Percentiles rank a stretch among this genome's conserved stretches.
These are phyloP conservation scores for Penicillium cataractarum DNA, from an alignment of 495 filamentous ascomycete species.

Conservation along the genomic window DNA sequence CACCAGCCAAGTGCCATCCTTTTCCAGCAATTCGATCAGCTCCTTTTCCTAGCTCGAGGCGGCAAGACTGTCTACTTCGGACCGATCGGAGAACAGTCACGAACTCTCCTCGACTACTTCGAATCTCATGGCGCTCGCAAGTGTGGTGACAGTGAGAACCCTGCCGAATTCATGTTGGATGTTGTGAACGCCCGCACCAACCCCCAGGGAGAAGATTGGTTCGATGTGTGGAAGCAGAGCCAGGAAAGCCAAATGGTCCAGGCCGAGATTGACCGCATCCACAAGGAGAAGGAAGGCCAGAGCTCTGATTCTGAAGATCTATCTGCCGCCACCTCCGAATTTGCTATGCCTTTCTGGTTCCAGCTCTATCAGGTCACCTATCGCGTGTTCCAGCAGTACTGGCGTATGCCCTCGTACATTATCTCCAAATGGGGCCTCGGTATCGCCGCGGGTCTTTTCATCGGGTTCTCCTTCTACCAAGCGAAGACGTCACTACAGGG, in stretches of 20 bases:
- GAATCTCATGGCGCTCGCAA: conserved; percentile 68
- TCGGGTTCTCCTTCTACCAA: conserved; percentile 60
- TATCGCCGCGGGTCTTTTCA: conserved; percentile 58
- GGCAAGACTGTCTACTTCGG: conserved; percentile 79
- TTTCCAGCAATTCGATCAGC: conserved; percentile 88
- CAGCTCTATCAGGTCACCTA: conserved; percentile 52
- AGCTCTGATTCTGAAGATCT: conserved; percentile 31
- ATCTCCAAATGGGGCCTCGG: conserved; percentile 38
- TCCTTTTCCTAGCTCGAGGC: conserved; percentile 78
- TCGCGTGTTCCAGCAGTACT: conserved; percentile 55
- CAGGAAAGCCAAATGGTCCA: conserved; percentile 67
- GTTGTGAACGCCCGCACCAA: conserved; percentile 54
- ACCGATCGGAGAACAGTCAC: conserved; percentile 75
- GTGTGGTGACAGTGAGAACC: conserved; percentile 71
- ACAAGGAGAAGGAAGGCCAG: conserved; percentile 52
- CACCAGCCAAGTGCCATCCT: conserved; percentile 92
- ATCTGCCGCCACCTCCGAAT: conserved; percentile 33
- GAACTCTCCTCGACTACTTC: conserved; percentile 73
- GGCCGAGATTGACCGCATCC: conserved; percentile 65
- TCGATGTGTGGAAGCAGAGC: conserved; percentile 71
- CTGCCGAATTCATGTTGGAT: conserved; percentile 93
- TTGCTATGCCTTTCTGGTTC: conserved; percentile 51
- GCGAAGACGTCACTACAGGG: conserved; percentile 49
- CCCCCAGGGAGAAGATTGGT: conserved; percentile 65
- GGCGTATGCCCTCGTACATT: conserved; percentile 58